Evolutionary conservation across 495 filamentous ascomycete species (phyloP).

Genomic region (Penicillium waksmanii): DNA sequence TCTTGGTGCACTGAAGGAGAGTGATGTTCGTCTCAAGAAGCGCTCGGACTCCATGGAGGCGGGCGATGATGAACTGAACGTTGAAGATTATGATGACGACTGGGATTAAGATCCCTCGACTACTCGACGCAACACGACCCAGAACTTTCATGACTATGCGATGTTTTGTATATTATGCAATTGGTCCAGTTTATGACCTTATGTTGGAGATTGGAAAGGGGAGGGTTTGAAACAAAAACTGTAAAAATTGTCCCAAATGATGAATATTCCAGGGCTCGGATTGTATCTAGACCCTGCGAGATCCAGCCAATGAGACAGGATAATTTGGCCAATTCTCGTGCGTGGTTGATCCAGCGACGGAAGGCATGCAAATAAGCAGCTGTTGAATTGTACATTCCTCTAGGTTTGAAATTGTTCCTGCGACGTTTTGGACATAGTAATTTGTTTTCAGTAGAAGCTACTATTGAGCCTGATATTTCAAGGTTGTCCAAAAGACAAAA

Average conservation of each 20-base stretch:
- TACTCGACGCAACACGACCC: constrained; percentile 14
- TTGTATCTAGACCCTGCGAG: neutral
- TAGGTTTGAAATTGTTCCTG: neutral
- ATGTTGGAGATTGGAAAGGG: neutral
- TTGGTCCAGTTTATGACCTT: constrained; percentile 6
- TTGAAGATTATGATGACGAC: constrained; percentile 72
- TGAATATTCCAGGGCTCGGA: neutral
- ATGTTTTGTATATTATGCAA: constrained; percentile 30
- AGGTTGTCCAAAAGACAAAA: too few relatives aligned
- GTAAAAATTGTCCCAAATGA: constrained; percentile 1
- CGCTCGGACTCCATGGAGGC: constrained; percentile 62
- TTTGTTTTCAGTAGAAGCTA: too few relatives aligned
- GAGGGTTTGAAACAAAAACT: constrained; percentile 12
- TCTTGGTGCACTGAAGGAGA: constrained; percentile 73
- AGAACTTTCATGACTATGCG: constrained; percentile 19
- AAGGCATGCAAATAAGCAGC: constrained; percentile 5
- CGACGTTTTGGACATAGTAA: too few relatives aligned
- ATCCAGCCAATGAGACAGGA: neutral
- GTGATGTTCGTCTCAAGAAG: constrained; percentile 76
- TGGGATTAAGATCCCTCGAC: constrained; percentile 64
- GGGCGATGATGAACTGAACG: constrained; percentile 44
- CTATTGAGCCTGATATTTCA: too few relatives aligned
- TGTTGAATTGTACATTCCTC: neutral
- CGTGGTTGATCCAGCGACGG: constrained; percentile 11
- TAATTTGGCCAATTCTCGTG: neutral